These are phyloP conservation scores for Ophiostoma ulmi DNA, from an alignment of 2,329 filamentous ascomycete species.

Conservation along the genomic window DNA sequence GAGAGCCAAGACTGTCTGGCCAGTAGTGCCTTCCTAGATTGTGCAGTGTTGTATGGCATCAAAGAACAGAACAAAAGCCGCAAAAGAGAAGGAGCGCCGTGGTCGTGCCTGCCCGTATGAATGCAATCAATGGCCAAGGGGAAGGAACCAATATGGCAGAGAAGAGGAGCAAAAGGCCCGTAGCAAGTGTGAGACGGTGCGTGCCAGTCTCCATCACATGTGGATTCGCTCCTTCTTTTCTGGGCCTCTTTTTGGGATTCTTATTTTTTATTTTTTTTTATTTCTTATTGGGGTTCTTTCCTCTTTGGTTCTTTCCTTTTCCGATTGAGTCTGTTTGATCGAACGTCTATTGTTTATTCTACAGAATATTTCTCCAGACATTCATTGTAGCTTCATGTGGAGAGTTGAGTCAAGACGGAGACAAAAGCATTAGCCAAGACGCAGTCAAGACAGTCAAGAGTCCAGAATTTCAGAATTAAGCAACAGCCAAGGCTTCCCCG, in stretches of 20 bases:
- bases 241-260: background rate
- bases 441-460: background rate
- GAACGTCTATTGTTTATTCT: background rate
- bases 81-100: background rate
- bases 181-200: background rate
- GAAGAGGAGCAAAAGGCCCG: background rate
- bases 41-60: background rate
- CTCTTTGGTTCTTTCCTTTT: background rate
- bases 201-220: constrained; percentile 1
- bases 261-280: background rate
- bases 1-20: background rate
- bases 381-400: background rate
- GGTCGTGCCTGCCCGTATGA: constrained; percentile 2
- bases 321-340: background rate
- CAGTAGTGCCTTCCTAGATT: background rate
- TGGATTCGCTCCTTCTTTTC: constrained; percentile 12
- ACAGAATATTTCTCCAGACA: too few species aligned
- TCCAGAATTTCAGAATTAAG: background rate
- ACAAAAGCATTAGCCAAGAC: background rate
- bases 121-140: background rate
- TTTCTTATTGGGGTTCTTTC: background rate
- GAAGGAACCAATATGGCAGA: too few species aligned
- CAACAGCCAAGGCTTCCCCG: background rate
- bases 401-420: background rate
- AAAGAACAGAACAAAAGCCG: background rate